Conservation (phyloP, 1,139 yeast genomes). For the Diutina scorzettiae region DNA sequence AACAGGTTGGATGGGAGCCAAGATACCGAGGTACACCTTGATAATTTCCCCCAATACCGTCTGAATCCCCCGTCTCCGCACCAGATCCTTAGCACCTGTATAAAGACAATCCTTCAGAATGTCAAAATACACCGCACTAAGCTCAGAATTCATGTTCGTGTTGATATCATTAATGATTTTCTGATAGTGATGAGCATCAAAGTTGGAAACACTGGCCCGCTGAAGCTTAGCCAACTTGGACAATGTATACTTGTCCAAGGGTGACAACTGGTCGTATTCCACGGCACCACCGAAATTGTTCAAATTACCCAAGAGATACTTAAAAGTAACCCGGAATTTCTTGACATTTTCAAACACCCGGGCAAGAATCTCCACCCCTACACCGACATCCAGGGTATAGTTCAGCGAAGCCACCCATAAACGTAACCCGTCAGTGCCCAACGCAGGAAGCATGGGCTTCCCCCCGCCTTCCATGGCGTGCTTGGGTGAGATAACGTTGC, state of each 20-base stretch:
- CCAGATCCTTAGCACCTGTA: constrained; percentile 42
- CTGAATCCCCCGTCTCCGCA: constrained; percentile 54
- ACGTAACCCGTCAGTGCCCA: constrained; percentile 88
- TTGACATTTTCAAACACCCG: constrained; percentile 74
- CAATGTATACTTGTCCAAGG: constrained; percentile 56
- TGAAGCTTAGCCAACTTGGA: constrained; percentile 42
- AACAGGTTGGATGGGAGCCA: constrained; percentile 77
- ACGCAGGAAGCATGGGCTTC: constrained; percentile 42
- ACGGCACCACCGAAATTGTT: constrained; percentile 18
- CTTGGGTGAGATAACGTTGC: constrained; percentile 65
- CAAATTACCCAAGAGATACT: constrained; percentile 71
- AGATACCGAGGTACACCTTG: constrained; percentile 46
- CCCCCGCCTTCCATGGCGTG: constrained; percentile 59
- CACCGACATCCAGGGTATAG: constrained; percentile 67
- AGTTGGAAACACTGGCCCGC: constrained; percentile 29
- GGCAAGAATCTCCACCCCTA: constrained; percentile 59
- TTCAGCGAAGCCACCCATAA: constrained; percentile 87
- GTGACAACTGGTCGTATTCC: constrained; percentile 28
- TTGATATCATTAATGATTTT: constrained; percentile 52
- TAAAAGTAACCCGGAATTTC: constrained; percentile 73
- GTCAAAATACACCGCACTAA: constrained; percentile 81
- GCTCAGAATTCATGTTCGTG: constrained; percentile 59
- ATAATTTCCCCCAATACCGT: constrained; percentile 57
- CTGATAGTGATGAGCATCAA: constrained; percentile 51
- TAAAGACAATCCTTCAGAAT: constrained; percentile 77